phyloP scores from a whole-genome alignment of 176 grass and related monocot genomes.

The Triticum monococcum region DNA sequence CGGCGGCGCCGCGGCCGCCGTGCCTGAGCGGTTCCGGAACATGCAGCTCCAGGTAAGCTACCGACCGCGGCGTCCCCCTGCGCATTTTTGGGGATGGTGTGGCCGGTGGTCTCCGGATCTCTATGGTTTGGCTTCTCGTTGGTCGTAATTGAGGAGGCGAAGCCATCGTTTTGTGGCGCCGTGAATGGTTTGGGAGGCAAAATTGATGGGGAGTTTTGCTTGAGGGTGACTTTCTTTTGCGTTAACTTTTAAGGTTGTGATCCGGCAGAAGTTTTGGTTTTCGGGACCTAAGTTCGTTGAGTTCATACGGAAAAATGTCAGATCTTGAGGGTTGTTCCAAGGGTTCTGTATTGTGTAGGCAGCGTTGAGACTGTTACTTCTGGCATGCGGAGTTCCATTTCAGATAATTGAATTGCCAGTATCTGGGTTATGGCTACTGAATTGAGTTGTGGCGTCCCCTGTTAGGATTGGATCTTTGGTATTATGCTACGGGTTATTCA shows the following conservation, averaged over 20 bases:
- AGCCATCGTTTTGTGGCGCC: background rate
- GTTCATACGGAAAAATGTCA: background rate
- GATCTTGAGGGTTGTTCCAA: background rate
- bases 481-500: background rate
- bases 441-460: background rate
- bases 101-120: background rate
- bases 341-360: too few species aligned
- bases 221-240: background rate
- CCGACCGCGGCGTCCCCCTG: background rate
- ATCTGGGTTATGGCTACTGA: background rate
- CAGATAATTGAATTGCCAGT: background rate
- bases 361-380: background rate
- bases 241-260: background rate
- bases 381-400: background rate
- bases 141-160: background rate
- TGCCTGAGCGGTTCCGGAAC: conserved; percentile 85
- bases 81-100: too few species aligned
- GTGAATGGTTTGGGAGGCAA: background rate
- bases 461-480: background rate
- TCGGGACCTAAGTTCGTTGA: background rate
- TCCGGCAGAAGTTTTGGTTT: background rate
- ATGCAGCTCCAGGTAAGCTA: conserved; percentile 72
- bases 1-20: conserved; percentile 52
- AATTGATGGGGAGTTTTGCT: background rate
- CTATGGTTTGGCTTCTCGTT: background rate